These are phyloP conservation scores for Solanum chilense DNA, from an alignment of 257 asterid genomes.

Conservation along the genomic window DNA sequence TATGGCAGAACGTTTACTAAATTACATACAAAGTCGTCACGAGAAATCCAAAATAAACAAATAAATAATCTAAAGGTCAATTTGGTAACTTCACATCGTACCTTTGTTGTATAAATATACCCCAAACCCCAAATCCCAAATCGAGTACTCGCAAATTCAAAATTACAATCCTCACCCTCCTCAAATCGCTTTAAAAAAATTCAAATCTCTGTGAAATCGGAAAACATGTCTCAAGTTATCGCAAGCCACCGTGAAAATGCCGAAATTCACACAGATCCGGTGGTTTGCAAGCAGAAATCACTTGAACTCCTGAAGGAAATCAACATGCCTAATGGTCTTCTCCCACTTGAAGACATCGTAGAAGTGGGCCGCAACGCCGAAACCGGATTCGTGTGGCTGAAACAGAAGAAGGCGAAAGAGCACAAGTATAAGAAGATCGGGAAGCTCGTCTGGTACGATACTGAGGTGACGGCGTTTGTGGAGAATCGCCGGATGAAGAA, in stretches of 20 bases:
- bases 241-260: slow-evolving; percentile 50
- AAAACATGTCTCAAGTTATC: slow-evolving; percentile 9
- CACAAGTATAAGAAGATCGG: slow-evolving; percentile 45
- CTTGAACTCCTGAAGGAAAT: slow-evolving; percentile 45
- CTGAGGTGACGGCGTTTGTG: slow-evolving; percentile 54
- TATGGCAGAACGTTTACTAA: not conserved
- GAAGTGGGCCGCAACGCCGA: slow-evolving; percentile 55
- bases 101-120: not conserved
- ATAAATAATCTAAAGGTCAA: not conserved
- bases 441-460: slow-evolving; percentile 49
- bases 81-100: not conserved
- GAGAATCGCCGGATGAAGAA: slow-evolving; percentile 60
- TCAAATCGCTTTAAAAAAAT: not conserved
- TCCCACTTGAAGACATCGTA: slow-evolving; percentile 48
- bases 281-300: slow-evolving; percentile 49
- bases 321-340: slow-evolving; percentile 61
- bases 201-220: not conserved
- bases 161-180: not conserved
- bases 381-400: slow-evolving; percentile 67
- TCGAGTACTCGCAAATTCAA: not conserved
- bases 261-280: slow-evolving; percentile 44
- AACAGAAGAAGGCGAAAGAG: slow-evolving; percentile 48
- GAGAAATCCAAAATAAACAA: not conserved
- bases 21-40: not conserved
- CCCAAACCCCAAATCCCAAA: not conserved